A percentile compares a stretch with the other conserved stretches of the same genome.
Evolutionary conservation across 2,329 filamentous ascomycete species (phyloP).

Genomic region (Raffaelea albimanens): DNA sequence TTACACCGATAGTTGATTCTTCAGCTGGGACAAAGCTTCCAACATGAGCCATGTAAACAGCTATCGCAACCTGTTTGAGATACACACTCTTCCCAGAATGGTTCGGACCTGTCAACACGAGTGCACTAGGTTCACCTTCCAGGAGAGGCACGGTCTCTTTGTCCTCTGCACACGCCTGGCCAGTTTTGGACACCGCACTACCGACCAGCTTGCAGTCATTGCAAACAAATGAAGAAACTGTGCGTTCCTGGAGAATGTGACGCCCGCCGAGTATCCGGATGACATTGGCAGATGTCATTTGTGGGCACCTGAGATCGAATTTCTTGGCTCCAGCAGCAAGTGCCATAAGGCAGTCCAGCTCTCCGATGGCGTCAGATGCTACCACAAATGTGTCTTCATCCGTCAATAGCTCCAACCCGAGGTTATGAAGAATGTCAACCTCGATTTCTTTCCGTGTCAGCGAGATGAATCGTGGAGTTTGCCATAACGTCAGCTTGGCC

Average conservation of each 20-base stretch:
- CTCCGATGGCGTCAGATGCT: conserved; percentile 74
- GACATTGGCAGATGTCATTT: conserved; percentile 59
- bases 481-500: too few species aligned
- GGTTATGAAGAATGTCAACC: conserved; percentile 74
- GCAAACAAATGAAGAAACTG: conserved; percentile 69
- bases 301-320: conserved; percentile 62
- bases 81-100: conserved; percentile 96
- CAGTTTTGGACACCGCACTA: conserved; percentile 28
- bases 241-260: conserved; percentile 79
- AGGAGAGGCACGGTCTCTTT: too few species aligned
- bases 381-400: conserved; percentile 56
- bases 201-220: conserved; percentile 68
- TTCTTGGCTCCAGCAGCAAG: conserved; percentile 67
- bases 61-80: conserved; percentile 83
- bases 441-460: conserved; percentile 48
- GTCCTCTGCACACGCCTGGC: too few species aligned
- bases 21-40: conserved; percentile 86
- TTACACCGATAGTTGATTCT: conserved; percentile 68
- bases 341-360: conserved; percentile 78
- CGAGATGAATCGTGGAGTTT: too few species aligned
- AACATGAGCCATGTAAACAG: conserved; percentile 85
- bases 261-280: conserved; percentile 70
- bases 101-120: conserved; percentile 86
- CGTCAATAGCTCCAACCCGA: conserved; percentile 61
- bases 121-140: conserved; percentile 49